phyloP scores from a whole-genome alignment of 345 rosid species.

The Citrus unshiu region DNA sequence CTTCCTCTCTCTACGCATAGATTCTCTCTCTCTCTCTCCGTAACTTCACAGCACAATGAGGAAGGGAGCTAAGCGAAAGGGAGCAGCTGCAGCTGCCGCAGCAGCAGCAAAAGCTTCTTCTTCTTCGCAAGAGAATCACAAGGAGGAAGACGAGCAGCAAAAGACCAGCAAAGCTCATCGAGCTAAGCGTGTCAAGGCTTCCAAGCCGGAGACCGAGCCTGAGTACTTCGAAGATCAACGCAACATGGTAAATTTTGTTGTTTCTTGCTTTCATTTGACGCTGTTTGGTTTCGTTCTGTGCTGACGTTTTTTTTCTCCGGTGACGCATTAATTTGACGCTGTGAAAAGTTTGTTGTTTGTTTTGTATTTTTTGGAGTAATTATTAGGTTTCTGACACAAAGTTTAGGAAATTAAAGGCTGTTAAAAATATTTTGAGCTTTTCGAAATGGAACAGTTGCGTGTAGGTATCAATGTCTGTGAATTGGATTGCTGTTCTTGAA shows the following conservation, averaged over 20 bases:
- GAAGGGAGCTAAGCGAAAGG: conserved; percentile 45
- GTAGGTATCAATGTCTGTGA: not conserved
- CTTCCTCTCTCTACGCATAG: not conserved
- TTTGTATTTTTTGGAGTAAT: not conserved
- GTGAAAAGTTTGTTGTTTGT: not conserved
- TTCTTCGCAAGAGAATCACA: conserved; percentile 15
- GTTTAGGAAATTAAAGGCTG: not conserved
- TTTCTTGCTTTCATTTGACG: not conserved
- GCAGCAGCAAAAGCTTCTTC: conserved; percentile 25
- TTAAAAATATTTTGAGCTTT: not conserved
- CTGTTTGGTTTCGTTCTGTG: not conserved
- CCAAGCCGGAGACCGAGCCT: conserved; percentile 56
- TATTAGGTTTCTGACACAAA: not conserved
- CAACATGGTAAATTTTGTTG: conserved; percentile 54
- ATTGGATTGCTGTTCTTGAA: not conserved
- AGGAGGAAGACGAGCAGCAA: not conserved
- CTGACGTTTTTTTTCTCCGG: not conserved
- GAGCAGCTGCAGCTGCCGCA: not conserved
- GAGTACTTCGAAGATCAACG: conserved; percentile 85
- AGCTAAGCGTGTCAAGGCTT: conserved; percentile 50
- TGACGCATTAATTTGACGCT: not conserved
- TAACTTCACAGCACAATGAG: conserved; percentile 24
- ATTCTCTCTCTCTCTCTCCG: not conserved
- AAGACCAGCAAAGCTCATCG: conserved; percentile 28
- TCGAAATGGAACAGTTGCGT: not conserved